Evolutionary conservation across 2,329 filamentous ascomycete species (phyloP).

Genomic region (Pseudogymnoascus sp.): DNA sequence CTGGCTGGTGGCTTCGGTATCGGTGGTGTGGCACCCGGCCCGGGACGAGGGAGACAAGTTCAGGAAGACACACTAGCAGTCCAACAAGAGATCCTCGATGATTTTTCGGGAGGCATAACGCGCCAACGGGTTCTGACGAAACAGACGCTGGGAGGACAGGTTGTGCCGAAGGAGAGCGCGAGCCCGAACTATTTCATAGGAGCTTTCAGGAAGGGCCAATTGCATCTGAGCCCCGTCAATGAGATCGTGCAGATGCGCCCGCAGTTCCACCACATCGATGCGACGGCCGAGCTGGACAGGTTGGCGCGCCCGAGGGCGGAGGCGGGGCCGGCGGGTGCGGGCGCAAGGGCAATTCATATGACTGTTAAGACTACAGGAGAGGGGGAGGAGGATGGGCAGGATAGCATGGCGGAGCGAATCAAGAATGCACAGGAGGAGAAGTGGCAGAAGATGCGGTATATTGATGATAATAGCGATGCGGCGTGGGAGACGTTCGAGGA

Average conservation of each 20-base stretch:
- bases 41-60: constrained; percentile 33
- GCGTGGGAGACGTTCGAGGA: constrained; percentile 73
- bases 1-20: constrained; percentile 68
- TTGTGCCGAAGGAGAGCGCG: constrained; percentile 59
- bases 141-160: constrained; percentile 81
- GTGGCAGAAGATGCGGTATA: constrained; percentile 75
- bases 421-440: constrained; percentile 72
- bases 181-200: constrained; percentile 73
- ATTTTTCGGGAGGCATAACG: constrained; percentile 63
- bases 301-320: constrained; percentile 37
- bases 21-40: constrained; percentile 37
- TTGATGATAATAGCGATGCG: constrained; percentile 70
- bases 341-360: constrained; percentile 68
- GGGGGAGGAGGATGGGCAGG: constrained; percentile 57
- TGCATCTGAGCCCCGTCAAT: constrained; percentile 79
- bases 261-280: constrained; percentile 89
- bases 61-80: constrained; percentile 42
- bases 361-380: constrained; percentile 73
- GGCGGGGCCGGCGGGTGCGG: constrained; percentile 42
- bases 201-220: constrained; percentile 77
- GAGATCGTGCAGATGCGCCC: constrained; percentile 84
- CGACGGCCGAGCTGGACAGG: constrained; percentile 59
- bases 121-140: constrained; percentile 68
- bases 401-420: constrained; percentile 71
- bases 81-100: constrained; percentile 37